Conservation (phyloP, 306 rosid genomes). For the Sesbania bispinosa region DNA sequence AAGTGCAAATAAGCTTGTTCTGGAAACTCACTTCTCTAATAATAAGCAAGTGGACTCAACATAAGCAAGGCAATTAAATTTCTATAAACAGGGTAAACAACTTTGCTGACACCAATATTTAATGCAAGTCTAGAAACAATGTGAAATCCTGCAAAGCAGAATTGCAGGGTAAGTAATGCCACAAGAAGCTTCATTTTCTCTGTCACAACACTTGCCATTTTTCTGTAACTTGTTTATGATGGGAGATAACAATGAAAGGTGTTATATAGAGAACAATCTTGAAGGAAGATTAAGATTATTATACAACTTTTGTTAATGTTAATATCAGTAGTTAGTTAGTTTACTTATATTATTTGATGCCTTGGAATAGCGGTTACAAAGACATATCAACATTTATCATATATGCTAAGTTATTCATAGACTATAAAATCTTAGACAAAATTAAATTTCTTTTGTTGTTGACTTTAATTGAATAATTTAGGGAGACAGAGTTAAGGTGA, state of each 20-base stretch:
- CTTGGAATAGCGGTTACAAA: background rate
- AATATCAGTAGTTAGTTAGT: slow-evolving; percentile 1
- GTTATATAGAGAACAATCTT: slow-evolving; percentile 21
- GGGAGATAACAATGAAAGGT: background rate
- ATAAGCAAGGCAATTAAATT: slow-evolving; percentile 58
- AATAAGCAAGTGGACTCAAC: slow-evolving; percentile 60
- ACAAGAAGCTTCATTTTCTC: slow-evolving; percentile 57
- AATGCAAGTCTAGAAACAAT: slow-evolving; percentile 72
- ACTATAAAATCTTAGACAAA: slow-evolving; percentile 25
- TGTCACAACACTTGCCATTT: slow-evolving; percentile 37
- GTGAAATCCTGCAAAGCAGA: slow-evolving; percentile 76
- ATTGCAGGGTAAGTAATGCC: slow-evolving; percentile 52
- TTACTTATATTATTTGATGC: slow-evolving; percentile 24
- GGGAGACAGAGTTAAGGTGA: slow-evolving; percentile 47
- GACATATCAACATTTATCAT: background rate
- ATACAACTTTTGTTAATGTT: background rate
- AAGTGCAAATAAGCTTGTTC: background rate
- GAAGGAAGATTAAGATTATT: slow-evolving; percentile 6
- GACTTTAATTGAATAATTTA: slow-evolving; percentile 43
- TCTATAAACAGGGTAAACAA: slow-evolving; percentile 63
- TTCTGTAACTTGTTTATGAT: slow-evolving; percentile 10
- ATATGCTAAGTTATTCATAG: background rate
- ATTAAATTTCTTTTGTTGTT: slow-evolving; percentile 27
- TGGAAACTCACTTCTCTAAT: slow-evolving; percentile 57
- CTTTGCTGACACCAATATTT: slow-evolving; percentile 71